Base-by-base conservation (phyloP, 1,139 yeast species). In the Saccharomyces hybrid region DNA sequence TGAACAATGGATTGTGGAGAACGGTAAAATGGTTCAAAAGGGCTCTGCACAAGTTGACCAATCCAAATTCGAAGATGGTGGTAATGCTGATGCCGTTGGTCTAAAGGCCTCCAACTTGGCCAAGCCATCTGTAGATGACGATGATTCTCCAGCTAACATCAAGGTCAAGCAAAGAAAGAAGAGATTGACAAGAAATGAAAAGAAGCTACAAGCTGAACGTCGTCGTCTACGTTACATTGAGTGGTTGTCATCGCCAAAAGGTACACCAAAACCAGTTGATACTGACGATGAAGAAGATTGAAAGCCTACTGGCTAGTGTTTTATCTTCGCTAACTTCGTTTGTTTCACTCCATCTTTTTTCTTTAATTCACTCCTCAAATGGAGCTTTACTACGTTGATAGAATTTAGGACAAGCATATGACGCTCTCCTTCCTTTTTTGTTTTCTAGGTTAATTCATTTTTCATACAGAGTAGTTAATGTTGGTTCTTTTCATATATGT, bases 1-100 rank as follows among this genome's bases (percentile, higher is more conserved):
- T 47, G 99, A 93, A 75, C 97, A 91, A 74, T 93, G 99, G 99
- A 83, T 87, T 65, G 96, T 93, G 56, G 96, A 89, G 70, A 87
- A 91, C 66, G 99, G 99, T 69, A 80, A 80, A 59, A 85, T 93
- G 73, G 85, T 87, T 29, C 90, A 86, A 65, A 88, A 85, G 76
- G 96, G 96, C 57, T 80, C 80, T 57, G 81, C 83, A 38, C 85
- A 81, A 48, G 85, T 91, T 56, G 96, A 89, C 64, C 75, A 78
- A 57, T 78, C 82, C 51, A 80, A 96, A 69, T 91, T 91, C 64
- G 97, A 87, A 70, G 96, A 88, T 69, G 81, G 80, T 61, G 85
- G 83, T 60, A 77, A 77, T 55, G 72, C 79, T 7, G 73, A 76
- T 13, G 76, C 78, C n/a, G 71, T 70, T 47, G 76, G 79, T 46